Evolutionary conservation across 2,329 filamentous ascomycete genomes (phyloP).

Genomic region (Paecilomyces niveus): DNA sequence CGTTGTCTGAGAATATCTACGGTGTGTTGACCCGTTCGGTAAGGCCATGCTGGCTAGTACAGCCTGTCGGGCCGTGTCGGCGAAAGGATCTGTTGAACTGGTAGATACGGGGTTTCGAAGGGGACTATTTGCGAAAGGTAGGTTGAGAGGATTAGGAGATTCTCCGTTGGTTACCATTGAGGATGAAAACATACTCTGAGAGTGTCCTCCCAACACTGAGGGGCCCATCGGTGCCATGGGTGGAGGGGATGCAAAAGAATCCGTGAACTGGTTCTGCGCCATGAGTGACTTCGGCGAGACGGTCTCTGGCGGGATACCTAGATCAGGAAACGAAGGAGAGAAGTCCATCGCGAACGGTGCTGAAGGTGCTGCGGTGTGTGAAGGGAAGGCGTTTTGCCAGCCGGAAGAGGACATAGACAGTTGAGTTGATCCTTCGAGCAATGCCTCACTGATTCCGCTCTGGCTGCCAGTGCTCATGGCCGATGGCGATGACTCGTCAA

Average conservation of each 20-base stretch:
- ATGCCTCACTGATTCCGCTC: constrained; percentile 69
- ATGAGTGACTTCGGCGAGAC: constrained; percentile 70
- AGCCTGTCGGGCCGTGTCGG: constrained; percentile 58
- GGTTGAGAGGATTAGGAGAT: constrained; percentile 41
- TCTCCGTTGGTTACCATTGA: constrained; percentile 37
- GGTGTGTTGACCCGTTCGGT: constrained; percentile 48
- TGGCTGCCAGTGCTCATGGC: constrained; percentile 93
- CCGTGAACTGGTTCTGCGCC: constrained; percentile 60
- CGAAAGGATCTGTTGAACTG: constrained; percentile 58
- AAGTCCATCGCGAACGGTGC: constrained; percentile 71
- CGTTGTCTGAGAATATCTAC: constrained; percentile 54
- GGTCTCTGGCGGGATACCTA: constrained; percentile 62
- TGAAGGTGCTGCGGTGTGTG: constrained; percentile 57
- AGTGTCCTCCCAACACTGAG: constrained; percentile 59
- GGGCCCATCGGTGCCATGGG: constrained; percentile 69
- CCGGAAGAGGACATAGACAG: constrained; percentile 48
- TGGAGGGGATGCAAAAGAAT: constrained; percentile 75
- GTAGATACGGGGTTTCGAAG: constrained; percentile 54
- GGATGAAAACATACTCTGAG: constrained; percentile 44
- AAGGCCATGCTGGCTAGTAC: constrained; percentile 56
- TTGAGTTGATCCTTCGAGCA: constrained; percentile 71
- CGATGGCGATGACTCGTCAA: constrained; percentile 91
- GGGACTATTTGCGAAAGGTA: constrained; percentile 52
- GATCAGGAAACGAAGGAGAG: constrained; percentile 66
- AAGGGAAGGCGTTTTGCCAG: constrained; percentile 65